Conservation (phyloP, 1,284 basidiomycete species). For the Ceratobasidium sp. region DNA sequence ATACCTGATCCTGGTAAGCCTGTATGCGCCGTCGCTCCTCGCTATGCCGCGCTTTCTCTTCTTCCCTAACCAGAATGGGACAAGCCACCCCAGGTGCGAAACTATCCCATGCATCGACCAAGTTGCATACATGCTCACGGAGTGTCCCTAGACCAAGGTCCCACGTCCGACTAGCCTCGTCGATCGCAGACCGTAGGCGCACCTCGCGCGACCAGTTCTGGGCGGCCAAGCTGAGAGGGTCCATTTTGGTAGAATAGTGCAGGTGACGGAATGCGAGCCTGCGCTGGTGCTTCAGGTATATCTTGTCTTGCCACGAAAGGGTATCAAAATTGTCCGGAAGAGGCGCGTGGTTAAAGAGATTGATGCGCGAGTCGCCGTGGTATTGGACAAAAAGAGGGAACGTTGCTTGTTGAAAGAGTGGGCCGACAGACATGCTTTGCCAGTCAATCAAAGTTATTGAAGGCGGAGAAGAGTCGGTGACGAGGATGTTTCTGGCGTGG, state of each 20-base stretch:
- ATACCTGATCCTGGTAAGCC: constrained; percentile 16
- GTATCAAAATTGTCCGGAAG: constrained; percentile 28
- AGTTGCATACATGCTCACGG: constrained; percentile 6
- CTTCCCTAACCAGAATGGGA: background rate
- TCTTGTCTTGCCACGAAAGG: constrained; percentile 25
- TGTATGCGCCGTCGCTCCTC: background rate
- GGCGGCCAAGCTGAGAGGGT: constrained; percentile 3
- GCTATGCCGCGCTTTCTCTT: background rate
- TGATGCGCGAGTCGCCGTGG: constrained; percentile 29
- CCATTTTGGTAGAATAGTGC: constrained; percentile 6
- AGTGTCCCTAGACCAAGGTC: constrained; percentile 25
- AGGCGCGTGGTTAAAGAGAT: constrained; percentile 2
- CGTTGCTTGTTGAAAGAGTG: constrained; percentile 44
- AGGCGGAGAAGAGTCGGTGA: constrained; percentile 44
- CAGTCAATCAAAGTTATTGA: constrained; percentile 49
- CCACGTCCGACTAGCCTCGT: constrained; percentile 34
- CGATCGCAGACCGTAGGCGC: constrained; percentile 24
- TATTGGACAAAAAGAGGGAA: constrained; percentile 33
- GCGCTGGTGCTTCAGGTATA: constrained; percentile 34
- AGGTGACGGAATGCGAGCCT: constrained; percentile 34
- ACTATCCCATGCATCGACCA: background rate
- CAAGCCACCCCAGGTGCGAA: background rate
- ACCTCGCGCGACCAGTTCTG: constrained; percentile 16
- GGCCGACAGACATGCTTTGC: constrained; percentile 49
- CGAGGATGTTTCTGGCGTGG: constrained; percentile 48